Conservation (phyloP, 208 protist genomes). For the Leishmania lainsoni region DNA sequence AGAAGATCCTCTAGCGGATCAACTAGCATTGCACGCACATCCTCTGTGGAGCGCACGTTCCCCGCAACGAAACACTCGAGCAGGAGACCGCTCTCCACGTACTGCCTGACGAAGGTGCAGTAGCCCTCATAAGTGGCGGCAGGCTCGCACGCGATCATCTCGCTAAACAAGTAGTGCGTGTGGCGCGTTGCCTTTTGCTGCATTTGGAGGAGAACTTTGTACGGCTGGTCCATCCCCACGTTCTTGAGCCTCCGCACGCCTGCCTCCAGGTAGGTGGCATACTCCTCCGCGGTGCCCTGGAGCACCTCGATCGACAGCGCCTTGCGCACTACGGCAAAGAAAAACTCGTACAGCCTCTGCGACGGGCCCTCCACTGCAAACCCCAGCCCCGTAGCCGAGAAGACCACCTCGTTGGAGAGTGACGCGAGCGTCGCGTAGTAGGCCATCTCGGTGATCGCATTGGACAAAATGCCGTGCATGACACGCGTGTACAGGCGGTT, state of each 20-base stretch:
- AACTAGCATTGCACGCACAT: conserved; percentile 34
- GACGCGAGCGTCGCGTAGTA: conserved; percentile 76
- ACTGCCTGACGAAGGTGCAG: conserved; percentile 49
- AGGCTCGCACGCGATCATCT: conserved; percentile 42
- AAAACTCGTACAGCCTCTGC: conserved; percentile 51
- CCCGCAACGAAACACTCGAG: conserved; percentile 70
- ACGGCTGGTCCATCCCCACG: conserved; percentile 43
- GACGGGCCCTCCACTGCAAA: conserved; percentile 62
- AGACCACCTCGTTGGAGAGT: conserved; percentile 45
- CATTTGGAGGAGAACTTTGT: conserved; percentile 33
- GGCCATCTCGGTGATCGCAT: conserved; percentile 48
- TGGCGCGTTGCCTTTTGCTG: conserved; percentile 32
- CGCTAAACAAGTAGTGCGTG: conserved; percentile 53
- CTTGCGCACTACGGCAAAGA: conserved; percentile 40
- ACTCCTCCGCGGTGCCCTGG: conserved; percentile 41
- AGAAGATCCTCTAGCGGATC: conserved; percentile 41
- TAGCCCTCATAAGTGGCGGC: conserved; percentile 55
- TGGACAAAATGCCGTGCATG: conserved; percentile 46
- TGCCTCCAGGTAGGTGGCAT: conserved; percentile 48
- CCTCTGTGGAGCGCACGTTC: conserved; percentile 50
- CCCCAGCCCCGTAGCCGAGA: conserved; percentile 33
- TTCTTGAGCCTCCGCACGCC: conserved; percentile 36
- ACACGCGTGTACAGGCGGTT: conserved; percentile 68
- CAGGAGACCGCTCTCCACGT: conserved; percentile 49
- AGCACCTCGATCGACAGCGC: conserved; percentile 30